phyloP scores from a whole-genome alignment of 169 alveolate species.

The Cryptosporidium bovis region DNA sequence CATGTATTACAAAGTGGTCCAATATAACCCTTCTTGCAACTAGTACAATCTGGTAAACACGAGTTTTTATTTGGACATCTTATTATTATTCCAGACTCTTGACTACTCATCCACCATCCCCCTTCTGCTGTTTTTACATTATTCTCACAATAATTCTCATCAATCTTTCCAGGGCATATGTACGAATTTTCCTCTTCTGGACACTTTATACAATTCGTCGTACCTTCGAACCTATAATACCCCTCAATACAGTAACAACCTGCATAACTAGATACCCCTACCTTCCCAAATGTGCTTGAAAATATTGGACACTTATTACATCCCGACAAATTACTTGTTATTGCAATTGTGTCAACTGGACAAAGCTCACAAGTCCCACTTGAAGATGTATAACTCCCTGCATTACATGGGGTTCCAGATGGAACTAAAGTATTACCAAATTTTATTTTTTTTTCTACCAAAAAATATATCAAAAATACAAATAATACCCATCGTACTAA shows the following conservation, averaged over 20 bases:
- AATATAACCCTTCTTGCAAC: conserved; percentile 32
- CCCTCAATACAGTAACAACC: conserved; percentile 24
- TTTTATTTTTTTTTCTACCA: too few species aligned
- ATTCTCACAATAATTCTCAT: neutral
- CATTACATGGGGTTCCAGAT: conserved; percentile 1
- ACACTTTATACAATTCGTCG: conserved; percentile 19
- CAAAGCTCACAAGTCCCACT: conserved; percentile 29
- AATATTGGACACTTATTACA: conserved; percentile 30
- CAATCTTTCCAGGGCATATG: conserved; percentile 45
- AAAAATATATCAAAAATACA: too few species aligned
- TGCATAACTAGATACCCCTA: neutral
- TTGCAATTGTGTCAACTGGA: conserved; percentile 57
- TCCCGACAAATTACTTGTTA: conserved; percentile 12
- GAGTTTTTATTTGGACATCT: conserved; percentile 52
- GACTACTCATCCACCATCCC: conserved; percentile 50
- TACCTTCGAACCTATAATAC: conserved; percentile 37
- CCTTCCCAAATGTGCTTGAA: conserved; percentile 22
- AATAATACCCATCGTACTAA: too few species aligned
- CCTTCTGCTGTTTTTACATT: conserved; percentile 14
- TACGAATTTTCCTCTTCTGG: neutral
- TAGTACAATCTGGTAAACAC: conserved; percentile 26
- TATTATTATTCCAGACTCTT: conserved; percentile 17
- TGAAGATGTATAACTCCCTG: conserved; percentile 11
- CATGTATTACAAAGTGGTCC: conserved; percentile 68
- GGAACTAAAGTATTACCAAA: too few species aligned